A percentile compares a stretch with the other conserved stretches of the same genome.
phyloP scores from a whole-genome alignment of 2,329 filamentous ascomycete species.

The Nectriaceae sp. region DNA sequence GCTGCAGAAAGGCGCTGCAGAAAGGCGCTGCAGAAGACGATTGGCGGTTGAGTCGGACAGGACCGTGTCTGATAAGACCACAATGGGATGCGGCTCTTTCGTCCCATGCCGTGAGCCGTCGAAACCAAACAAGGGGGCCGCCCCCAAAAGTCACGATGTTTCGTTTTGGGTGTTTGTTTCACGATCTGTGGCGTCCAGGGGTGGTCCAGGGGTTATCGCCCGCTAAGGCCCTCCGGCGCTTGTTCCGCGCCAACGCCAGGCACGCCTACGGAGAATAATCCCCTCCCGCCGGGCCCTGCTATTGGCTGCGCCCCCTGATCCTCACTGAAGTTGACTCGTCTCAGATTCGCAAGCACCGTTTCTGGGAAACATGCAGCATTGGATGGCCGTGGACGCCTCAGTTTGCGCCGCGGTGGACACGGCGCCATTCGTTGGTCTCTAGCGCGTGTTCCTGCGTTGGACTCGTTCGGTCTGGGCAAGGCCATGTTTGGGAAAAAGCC shows the following conservation, averaged over 20 bases:
- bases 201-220: no score
- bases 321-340: neutral
- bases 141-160: neutral
- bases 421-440: neutral
- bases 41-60: neutral
- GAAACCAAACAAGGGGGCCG: neutral
- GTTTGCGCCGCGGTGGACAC: no score
- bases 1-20: no score
- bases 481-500: no score
- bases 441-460: no score
- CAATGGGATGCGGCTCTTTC: no score
- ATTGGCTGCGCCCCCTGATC: neutral
- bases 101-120: no score
- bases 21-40: no score
- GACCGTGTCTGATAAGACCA: neutral
- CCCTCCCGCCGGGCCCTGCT: neutral
- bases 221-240: no score
- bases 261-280: neutral
- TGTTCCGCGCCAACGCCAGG: neutral
- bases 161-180: conserved; percentile 1
- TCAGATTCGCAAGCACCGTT: neutral
- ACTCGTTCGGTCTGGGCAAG: no score
- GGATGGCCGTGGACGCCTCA: neutral
- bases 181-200: neutral
- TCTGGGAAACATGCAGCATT: neutral